A percentile compares a stretch with the other conserved stretches of the same genome.
Evolutionary conservation across 805 yeast species (phyloP).

Genomic region (Jamesozyma rosinii): DNA sequence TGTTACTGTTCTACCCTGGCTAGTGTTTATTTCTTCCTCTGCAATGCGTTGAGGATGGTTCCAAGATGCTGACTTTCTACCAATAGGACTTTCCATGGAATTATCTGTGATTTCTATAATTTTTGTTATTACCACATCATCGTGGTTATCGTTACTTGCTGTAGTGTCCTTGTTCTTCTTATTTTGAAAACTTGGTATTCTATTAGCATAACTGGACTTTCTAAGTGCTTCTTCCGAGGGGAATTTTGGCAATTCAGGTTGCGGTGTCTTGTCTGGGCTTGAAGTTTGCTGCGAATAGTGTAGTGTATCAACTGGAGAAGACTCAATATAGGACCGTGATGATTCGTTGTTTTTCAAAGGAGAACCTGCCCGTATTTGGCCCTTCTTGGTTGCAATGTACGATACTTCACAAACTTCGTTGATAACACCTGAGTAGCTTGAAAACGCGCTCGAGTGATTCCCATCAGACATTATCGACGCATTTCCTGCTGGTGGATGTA

Average conservation of each 20-base stretch:
- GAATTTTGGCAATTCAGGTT: slow-evolving; percentile 4
- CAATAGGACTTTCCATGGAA: not conserved
- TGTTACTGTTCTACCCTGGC: not conserved
- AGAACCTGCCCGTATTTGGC: slow-evolving; percentile 1
- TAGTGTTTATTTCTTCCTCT: not conserved
- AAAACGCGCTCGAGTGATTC: slow-evolving; percentile 15
- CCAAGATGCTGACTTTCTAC: not conserved
- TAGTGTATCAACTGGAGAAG: not conserved
- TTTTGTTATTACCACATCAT: not conserved
- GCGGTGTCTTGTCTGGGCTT: not conserved
- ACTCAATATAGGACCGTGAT: not conserved
- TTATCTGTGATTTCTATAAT: no score
- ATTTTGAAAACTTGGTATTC: slow-evolving; percentile 1
- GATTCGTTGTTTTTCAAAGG: not conserved
- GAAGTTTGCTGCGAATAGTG: not conserved
- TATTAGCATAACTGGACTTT: slow-evolving; percentile 5
- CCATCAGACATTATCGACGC: slow-evolving; percentile 7
- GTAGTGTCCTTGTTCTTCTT: not conserved
- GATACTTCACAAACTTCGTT: slow-evolving; percentile 28
- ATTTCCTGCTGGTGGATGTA: slow-evolving; percentile 9
- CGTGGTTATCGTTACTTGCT: not conserved
- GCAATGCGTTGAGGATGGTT: not conserved
- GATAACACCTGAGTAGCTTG: slow-evolving; percentile 26
- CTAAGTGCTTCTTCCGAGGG: slow-evolving; percentile 5
- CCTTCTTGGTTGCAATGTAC: slow-evolving; percentile 14